Evolutionary conservation across 805 yeast genomes (phyloP).

Genomic region (Monosporozyma aerobia): DNA sequence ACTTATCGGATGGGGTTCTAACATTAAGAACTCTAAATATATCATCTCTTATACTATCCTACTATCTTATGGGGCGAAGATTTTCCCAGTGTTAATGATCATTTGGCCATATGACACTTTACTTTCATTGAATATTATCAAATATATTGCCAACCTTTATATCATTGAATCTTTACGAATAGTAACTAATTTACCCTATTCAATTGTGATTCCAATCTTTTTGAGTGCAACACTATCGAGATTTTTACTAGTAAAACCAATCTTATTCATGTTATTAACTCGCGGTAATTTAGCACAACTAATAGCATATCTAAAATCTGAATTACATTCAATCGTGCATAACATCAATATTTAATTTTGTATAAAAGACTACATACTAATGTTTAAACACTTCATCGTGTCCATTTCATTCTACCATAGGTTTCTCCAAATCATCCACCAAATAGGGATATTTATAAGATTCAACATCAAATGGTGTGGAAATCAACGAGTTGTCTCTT

Average conservation of each 20-base stretch:
- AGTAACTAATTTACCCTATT: slow-evolving; percentile 30
- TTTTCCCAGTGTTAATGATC: slow-evolving; percentile 85
- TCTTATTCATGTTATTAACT: slow-evolving; percentile 16
- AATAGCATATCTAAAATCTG: slow-evolving; percentile 1
- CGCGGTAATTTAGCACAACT: slow-evolving; percentile 1
- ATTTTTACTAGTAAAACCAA: slow-evolving; percentile 14
- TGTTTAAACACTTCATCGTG: too few relatives aligned
- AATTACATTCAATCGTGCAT: neutral
- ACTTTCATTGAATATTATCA: slow-evolving; percentile 50
- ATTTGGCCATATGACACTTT: slow-evolving; percentile 96
- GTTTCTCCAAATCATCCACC: slow-evolving; percentile 67
- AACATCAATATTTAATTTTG: neutral
- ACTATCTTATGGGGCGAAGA: slow-evolving; percentile 67
- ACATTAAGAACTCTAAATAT: slow-evolving; percentile 14
- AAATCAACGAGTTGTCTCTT: slow-evolving; percentile 19
- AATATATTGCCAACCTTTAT: slow-evolving; percentile 50
- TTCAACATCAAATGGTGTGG: slow-evolving; percentile 26
- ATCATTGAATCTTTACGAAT: slow-evolving; percentile 56
- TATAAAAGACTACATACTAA: neutral
- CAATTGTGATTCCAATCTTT: slow-evolving; percentile 14
- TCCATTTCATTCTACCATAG: slow-evolving; percentile 47
- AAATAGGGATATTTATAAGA: slow-evolving; percentile 73
- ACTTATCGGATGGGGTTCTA: slow-evolving; percentile 30
- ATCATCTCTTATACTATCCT: slow-evolving; percentile 57
- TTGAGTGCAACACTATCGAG: slow-evolving; percentile 13